A percentile compares a stretch with the other conserved stretches of the same genome.
These are phyloP conservation scores for Trametopsis cervina DNA, from an alignment of 768 basidiomycete species.

Conservation along the genomic window DNA sequence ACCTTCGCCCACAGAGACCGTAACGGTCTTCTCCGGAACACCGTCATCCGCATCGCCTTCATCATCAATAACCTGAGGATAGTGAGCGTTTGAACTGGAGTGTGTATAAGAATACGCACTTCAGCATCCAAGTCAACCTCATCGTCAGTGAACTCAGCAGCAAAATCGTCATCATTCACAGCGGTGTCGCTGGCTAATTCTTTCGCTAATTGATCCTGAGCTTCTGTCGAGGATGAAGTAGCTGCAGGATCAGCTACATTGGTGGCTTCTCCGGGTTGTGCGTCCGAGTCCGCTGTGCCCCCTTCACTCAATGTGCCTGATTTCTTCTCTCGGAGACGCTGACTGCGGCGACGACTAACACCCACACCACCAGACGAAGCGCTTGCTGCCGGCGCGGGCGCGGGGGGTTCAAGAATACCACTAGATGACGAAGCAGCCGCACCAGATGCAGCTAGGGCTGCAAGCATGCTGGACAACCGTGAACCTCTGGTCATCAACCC, in stretches of 20 bases:
- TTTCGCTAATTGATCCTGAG: neutral
- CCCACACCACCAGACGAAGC: conserved; percentile 18
- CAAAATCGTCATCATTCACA: conserved; percentile 52
- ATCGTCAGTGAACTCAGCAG: conserved; percentile 78
- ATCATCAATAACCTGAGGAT: conserved; percentile 68
- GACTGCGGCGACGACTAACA: conserved; percentile 67
- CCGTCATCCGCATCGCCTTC: conserved; percentile 71
- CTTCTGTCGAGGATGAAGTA: conserved; percentile 9
- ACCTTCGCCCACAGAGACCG: conserved; percentile 78
- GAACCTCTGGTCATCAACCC: conserved; percentile 56
- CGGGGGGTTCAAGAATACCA: conserved; percentile 17
- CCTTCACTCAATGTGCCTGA: conserved; percentile 11
- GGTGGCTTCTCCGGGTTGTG: neutral
- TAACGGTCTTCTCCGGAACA: conserved; percentile 78
- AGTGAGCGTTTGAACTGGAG: neutral
- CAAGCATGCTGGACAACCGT: conserved; percentile 82
- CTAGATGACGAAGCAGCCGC: conserved; percentile 47
- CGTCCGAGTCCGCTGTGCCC: conserved; percentile 11
- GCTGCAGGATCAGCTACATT: conserved; percentile 12
- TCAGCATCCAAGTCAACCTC: conserved; percentile 81
- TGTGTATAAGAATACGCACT: conserved; percentile 21
- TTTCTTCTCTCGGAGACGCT: conserved; percentile 73
- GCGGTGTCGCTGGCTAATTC: conserved; percentile 48
- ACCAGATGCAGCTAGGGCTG: conserved; percentile 78
- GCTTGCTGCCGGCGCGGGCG: conserved; percentile 24